Evolutionary conservation across 2,329 filamentous ascomycete species (phyloP).

Genomic region (Botrytis fragariae): DNA sequence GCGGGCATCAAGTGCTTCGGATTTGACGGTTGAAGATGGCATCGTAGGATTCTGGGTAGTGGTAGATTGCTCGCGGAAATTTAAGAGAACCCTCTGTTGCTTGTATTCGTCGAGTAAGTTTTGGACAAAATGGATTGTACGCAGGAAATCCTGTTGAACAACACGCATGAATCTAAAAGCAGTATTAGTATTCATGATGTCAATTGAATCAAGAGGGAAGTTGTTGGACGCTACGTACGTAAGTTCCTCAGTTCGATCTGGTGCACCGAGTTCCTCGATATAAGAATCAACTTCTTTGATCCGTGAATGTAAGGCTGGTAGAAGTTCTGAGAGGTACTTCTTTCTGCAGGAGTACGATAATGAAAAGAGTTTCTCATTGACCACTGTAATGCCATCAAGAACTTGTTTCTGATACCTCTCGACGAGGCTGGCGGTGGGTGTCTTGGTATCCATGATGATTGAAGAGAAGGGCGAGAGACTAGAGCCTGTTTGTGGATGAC

Average conservation of each 20-base stretch:
- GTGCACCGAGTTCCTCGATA: background rate
- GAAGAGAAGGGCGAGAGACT: background rate
- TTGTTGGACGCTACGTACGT: background rate
- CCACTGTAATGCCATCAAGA: background rate
- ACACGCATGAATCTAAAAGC: background rate
- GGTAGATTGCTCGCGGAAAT: background rate
- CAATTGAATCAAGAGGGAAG: accelerated
- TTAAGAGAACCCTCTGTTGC: background rate
- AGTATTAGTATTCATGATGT: background rate
- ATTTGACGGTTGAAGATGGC: background rate
- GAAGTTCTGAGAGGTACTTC: background rate
- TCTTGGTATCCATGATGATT: background rate
- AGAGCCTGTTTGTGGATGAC: background rate
- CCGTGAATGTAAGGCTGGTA: background rate
- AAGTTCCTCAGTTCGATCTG: background rate
- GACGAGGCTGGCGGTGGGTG: background rate
- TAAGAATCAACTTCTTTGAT: background rate
- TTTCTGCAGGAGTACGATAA: background rate
- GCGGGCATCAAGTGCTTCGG: background rate
- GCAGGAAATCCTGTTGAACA: background rate
- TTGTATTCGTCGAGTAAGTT: background rate
- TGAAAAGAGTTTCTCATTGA: background rate
- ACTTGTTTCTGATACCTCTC: background rate
- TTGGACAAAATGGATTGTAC: background rate
- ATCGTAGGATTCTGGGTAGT: background rate